Evolutionary conservation across 164 flowering plant species (phyloP).

Genomic region (Sedum album): DNA sequence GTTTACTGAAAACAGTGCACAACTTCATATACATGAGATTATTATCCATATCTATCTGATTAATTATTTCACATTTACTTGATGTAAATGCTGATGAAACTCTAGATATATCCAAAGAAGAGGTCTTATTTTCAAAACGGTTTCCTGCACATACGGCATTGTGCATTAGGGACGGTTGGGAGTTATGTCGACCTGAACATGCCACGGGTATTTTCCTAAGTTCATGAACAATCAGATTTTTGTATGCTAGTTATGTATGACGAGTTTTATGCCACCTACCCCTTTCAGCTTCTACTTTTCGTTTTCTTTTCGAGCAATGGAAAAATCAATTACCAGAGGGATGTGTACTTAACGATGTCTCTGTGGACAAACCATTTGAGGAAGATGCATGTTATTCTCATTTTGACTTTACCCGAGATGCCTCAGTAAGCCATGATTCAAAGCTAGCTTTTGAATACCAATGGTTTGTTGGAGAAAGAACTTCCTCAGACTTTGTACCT

Average conservation of each 20-base stretch:
- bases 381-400: slow-evolving; percentile 87
- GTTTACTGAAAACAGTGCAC: neutral
- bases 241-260: neutral
- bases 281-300: slow-evolving; percentile 69
- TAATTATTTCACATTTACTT: neutral
- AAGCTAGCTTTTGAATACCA: slow-evolving; percentile 64
- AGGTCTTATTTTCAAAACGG: slow-evolving; percentile 59
- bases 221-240: neutral
- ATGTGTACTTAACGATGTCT: slow-evolving; percentile 65
- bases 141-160: slow-evolving; percentile 85
- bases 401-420: slow-evolving; percentile 58
- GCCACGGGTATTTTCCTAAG: slow-evolving; percentile 43
- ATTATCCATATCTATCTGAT: neutral
- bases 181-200: slow-evolving; percentile 79
- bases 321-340: slow-evolving; percentile 76
- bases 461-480: slow-evolving; percentile 78
- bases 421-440: slow-evolving; percentile 28
- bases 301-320: slow-evolving; percentile 76
- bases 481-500: slow-evolving; percentile 52
- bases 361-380: slow-evolving; percentile 75
- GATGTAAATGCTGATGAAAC: slow-evolving; percentile 3
- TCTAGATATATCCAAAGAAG: slow-evolving; percentile 76
- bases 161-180: slow-evolving; percentile 96
- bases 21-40: neutral
- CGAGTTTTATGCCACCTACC: neutral